phyloP scores from a whole-genome alignment of 106 monocot genomes.

The Cymbidium sinense region DNA sequence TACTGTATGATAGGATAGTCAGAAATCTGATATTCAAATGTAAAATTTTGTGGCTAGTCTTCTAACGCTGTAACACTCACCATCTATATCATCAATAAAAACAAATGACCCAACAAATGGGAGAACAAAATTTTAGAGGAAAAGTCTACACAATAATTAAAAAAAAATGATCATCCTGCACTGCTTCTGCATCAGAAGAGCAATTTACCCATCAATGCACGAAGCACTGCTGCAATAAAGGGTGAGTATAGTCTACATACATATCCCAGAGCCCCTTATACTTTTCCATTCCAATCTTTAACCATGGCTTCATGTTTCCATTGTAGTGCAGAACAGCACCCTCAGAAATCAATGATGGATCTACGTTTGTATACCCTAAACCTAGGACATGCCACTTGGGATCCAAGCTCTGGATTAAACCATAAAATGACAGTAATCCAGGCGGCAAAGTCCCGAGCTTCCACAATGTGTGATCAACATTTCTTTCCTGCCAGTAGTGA shows the following conservation, averaged over 20 bases:
- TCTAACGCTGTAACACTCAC: neutral
- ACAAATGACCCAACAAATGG: neutral
- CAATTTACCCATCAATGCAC: constrained; percentile 9
- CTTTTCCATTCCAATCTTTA: constrained; percentile 33
- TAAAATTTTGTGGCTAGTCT: neutral
- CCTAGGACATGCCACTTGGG: constrained; percentile 31
- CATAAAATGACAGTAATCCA: constrained; percentile 24
- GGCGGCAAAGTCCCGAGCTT: constrained; percentile 29
- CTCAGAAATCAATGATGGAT: constrained; percentile 12
- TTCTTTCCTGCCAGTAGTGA: constrained; percentile 35
- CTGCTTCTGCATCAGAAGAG: neutral
- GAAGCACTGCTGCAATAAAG: constrained; percentile 29
- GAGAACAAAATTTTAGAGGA: neutral
- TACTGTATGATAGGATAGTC: too few species aligned
- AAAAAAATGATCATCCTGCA: neutral
- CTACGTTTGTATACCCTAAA: constrained; percentile 20
- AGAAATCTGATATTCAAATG: constrained; percentile 1
- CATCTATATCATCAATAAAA: neutral
- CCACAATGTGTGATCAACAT: constrained; percentile 29
- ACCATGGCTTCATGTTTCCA: constrained; percentile 35
- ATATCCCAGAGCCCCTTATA: constrained; percentile 24
- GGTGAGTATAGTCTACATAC: constrained; percentile 28
- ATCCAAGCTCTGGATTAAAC: constrained; percentile 19
- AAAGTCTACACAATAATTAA: neutral
- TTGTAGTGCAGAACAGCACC: constrained; percentile 32